These are phyloP conservation scores for Flammula alnicola DNA, from an alignment of 1,284 basidiomycete genomes.

Conservation along the genomic window DNA sequence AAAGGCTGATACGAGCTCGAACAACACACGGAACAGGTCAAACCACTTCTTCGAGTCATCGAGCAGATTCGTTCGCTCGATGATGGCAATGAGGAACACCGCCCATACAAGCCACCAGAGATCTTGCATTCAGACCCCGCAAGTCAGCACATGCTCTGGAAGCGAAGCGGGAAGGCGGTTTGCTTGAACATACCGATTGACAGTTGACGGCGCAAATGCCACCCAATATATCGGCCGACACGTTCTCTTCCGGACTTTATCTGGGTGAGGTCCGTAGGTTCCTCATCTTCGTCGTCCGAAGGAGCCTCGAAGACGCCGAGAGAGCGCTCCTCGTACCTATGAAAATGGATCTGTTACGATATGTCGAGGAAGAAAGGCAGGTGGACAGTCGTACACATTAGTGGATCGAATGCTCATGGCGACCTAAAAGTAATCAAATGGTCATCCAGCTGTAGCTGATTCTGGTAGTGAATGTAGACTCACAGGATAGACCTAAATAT, in stretches of 20 bases:
- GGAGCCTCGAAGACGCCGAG: conserved; percentile 66
- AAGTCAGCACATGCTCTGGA: too few relatives aligned
- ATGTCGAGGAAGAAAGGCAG: neutral
- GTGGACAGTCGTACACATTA: conserved; percentile 72
- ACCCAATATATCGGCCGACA: conserved; percentile 57
- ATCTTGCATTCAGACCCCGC: conserved; percentile 35
- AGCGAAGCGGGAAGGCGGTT: too few relatives aligned
- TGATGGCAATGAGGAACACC: conserved; percentile 68
- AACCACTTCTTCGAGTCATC: conserved; percentile 65
- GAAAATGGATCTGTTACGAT: neutral
- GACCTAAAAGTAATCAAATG: conserved; percentile 44
- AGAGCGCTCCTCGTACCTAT: conserved; percentile 69
- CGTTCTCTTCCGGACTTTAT: conserved; percentile 44
- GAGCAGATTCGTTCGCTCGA: conserved; percentile 66
- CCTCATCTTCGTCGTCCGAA: conserved; percentile 52
- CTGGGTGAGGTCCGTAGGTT: conserved; percentile 45
- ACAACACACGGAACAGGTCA: conserved; percentile 64
- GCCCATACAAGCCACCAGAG: conserved; percentile 67
- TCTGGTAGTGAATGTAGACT: conserved; percentile 25
- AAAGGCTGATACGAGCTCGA: conserved; percentile 70
- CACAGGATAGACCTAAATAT: conserved; percentile 55
- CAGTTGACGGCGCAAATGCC: conserved; percentile 74
- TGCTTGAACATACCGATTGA: conserved; percentile 46
- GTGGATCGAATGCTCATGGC: conserved; percentile 76
- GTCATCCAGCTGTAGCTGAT: too few relatives aligned